Conservation (phyloP, 768 basidiomycete species). For the Suillus paluster region DNA sequence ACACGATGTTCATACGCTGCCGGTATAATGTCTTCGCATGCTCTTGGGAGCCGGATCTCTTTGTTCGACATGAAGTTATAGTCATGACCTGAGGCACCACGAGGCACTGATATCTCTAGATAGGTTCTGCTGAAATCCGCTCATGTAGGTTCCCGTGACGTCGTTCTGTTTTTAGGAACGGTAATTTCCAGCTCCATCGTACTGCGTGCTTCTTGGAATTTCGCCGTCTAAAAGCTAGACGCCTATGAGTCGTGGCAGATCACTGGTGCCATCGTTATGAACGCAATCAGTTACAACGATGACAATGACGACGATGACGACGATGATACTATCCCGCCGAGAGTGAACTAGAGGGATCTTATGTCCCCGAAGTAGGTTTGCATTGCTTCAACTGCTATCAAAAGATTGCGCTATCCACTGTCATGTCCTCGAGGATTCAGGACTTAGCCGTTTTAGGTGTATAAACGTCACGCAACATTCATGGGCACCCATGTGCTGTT, state of each 20-base stretch:
- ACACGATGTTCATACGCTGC: not conserved
- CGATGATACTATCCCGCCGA: not conserved
- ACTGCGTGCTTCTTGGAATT: constrained; percentile 1
- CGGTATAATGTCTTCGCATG: not conserved
- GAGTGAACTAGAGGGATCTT: not conserved
- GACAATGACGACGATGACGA: too few relatives aligned
- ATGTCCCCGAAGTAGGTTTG: not conserved
- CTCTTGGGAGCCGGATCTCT: not conserved
- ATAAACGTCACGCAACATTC: not conserved
- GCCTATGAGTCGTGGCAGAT: not conserved
- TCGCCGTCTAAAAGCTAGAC: not conserved
- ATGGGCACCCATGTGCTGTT: constrained; percentile 1
- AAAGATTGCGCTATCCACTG: not conserved
- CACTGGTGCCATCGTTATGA: not conserved
- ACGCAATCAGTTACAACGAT: too few relatives aligned
- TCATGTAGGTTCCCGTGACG: not conserved
- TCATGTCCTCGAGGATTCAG: not conserved
- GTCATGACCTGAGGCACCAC: constrained; percentile 3
- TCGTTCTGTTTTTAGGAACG: constrained; percentile 1
- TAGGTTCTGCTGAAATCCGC: not conserved
- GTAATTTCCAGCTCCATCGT: not conserved
- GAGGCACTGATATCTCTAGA: constrained; percentile 2
- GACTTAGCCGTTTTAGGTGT: not conserved
- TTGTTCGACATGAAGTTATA: constrained; percentile 16
- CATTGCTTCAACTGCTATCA: not conserved